Conservation (phyloP, 2,329 filamentous ascomycete species). For the Aspergillus bombycis region DNA sequence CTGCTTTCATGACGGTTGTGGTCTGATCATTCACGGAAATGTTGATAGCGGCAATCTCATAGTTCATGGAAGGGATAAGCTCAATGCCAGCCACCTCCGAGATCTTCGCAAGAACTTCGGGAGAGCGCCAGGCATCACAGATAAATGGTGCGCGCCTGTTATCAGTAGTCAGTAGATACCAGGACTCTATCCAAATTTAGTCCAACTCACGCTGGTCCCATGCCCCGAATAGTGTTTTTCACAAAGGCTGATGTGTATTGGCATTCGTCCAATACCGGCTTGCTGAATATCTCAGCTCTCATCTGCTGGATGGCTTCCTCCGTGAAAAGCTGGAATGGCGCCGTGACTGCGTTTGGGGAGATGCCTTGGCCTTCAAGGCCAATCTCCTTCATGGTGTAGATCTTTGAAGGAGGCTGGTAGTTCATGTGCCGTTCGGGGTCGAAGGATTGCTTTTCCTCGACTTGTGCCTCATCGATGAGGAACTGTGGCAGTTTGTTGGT, state of each 20-base stretch:
- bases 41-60: slow-evolving; percentile 63
- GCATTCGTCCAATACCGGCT: slow-evolving; percentile 58
- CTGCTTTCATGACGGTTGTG: background rate
- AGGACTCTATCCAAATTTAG: background rate
- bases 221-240: slow-evolving; percentile 55
- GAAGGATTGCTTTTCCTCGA: slow-evolving; percentile 42
- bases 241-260: slow-evolving; percentile 60
- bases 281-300: slow-evolving; percentile 60
- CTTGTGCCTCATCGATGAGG: slow-evolving; percentile 11
- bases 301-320: slow-evolving; percentile 63
- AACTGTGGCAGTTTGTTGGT: slow-evolving; percentile 16
- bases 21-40: slow-evolving; percentile 45
- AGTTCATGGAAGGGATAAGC: slow-evolving; percentile 59
- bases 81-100: slow-evolving; percentile 63
- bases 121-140: slow-evolving; percentile 57
- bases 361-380: slow-evolving; percentile 56
- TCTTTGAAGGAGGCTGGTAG: slow-evolving; percentile 53
- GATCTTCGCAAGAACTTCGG: slow-evolving; percentile 57
- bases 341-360: slow-evolving; percentile 63
- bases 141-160: background rate
- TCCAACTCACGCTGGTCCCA: slow-evolving; percentile 53
- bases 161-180: background rate
- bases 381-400: slow-evolving; percentile 63
- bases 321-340: slow-evolving; percentile 66
- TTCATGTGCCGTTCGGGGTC: slow-evolving; percentile 57